Conservation (phyloP, 306 rosid species). For the Cicer judaicum region DNA sequence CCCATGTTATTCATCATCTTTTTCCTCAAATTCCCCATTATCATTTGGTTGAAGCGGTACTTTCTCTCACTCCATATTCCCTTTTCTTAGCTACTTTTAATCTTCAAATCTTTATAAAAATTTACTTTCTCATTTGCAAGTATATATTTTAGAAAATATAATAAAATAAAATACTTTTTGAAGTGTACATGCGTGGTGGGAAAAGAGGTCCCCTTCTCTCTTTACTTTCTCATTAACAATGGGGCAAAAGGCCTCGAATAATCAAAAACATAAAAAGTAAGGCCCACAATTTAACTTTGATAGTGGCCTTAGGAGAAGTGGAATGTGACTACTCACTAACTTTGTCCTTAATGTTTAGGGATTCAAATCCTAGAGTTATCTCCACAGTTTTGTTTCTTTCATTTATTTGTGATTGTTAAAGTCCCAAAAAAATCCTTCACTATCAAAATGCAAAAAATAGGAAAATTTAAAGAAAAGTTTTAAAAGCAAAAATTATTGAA, state of each 20-base stretch:
- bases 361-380: background rate
- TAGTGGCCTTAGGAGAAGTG: conserved; percentile 3
- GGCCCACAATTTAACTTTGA: conserved; percentile 14
- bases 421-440: background rate
- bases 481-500: no score
- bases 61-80: background rate
- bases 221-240: no score
- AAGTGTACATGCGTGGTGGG: no score
- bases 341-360: conserved; percentile 12
- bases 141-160: no score
- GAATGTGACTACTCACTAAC: background rate
- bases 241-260: no score
- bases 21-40: conserved; percentile 99
- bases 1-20: conserved; percentile 98
- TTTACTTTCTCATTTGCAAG: no score
- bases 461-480: no score
- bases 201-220: no score
- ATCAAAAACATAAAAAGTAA: no score
- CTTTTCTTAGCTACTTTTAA: background rate
- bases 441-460: no score
- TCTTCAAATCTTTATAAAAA: no score
- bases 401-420: background rate
- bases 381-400: background rate
- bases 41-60: conserved; percentile 88
- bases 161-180: no score